These are phyloP conservation scores for Ustilaginoidea virens DNA, from an alignment of 2,329 filamentous ascomycete species.

Conservation along the genomic window DNA sequence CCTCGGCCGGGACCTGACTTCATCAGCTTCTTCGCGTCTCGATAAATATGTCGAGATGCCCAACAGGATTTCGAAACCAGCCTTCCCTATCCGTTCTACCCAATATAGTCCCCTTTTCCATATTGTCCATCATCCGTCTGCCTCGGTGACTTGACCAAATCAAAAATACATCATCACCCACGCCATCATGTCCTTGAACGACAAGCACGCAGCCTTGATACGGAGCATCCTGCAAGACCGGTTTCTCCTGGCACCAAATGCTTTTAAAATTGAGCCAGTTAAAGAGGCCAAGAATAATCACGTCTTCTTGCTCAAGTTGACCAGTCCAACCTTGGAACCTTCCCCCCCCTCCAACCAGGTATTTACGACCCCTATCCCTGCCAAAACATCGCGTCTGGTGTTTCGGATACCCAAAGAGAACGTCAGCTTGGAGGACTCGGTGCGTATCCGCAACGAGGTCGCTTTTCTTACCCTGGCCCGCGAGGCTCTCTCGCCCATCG, in stretches of 20 bases:
- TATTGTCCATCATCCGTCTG: too few species aligned
- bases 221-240: background rate
- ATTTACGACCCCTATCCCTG: background rate
- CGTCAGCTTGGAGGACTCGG: constrained; percentile 4
- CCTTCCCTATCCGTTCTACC: too few species aligned
- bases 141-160: too few species aligned
- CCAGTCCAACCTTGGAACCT: background rate
- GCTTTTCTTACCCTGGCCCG: constrained; percentile 3
- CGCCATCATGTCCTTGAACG: too few species aligned
- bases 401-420: constrained; percentile 4
- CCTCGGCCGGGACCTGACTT: too few species aligned
- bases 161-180: too few species aligned
- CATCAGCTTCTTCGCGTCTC: too few species aligned
- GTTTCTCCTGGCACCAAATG: background rate
- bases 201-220: background rate
- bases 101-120: too few species aligned
- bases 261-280: background rate
- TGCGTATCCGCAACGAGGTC: constrained; percentile 4
- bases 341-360: too few species aligned
- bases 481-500: constrained; percentile 1
- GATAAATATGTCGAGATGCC: too few species aligned
- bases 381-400: constrained; percentile 2
- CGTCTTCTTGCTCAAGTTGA: background rate
- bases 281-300: background rate
- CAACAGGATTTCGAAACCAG: too few species aligned